Evolutionary conservation across 306 rosid genomes (phyloP).

Genomic region (Corylus heterophylla): DNA sequence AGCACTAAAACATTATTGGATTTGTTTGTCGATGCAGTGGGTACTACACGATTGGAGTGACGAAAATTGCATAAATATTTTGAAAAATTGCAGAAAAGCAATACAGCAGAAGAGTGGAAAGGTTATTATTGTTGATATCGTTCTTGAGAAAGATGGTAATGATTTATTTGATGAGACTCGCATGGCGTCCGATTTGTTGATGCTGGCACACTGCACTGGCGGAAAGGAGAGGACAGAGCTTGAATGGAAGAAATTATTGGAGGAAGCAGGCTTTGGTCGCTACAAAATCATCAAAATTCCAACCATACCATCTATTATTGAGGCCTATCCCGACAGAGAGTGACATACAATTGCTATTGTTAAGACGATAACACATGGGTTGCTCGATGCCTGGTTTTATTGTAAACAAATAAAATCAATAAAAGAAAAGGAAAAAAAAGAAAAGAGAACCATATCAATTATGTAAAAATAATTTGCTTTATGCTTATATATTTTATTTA

Average conservation of each 20-base stretch:
- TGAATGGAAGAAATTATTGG: conserved; percentile 52
- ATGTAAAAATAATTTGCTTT: too few species aligned
- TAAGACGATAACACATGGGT: too few species aligned
- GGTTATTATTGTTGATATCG: neutral
- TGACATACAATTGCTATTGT: too few species aligned
- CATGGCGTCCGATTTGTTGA: conserved; percentile 48
- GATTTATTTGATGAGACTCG: conserved; percentile 44
- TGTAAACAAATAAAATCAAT: too few species aligned
- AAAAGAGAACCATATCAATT: too few species aligned
- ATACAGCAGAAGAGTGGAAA: neutral
- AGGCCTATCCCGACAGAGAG: conserved; percentile 28
- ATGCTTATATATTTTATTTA: too few species aligned
- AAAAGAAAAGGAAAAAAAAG: too few species aligned
- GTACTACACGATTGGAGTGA: conserved; percentile 70
- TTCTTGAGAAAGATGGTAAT: conserved; percentile 42
- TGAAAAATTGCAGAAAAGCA: conserved; percentile 31
- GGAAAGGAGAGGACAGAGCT: conserved; percentile 51
- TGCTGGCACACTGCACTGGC: conserved; percentile 27
- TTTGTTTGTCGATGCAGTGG: conserved; percentile 37
- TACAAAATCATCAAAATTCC: conserved; percentile 56
- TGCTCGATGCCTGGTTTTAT: too few species aligned
- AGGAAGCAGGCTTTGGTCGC: conserved; percentile 52
- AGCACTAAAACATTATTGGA: too few species aligned
- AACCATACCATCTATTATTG: conserved; percentile 38
- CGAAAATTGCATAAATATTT: conserved; percentile 40